These are phyloP conservation scores for Trametes sanguinea DNA, from an alignment of 768 basidiomycete species.

Conservation along the genomic window DNA sequence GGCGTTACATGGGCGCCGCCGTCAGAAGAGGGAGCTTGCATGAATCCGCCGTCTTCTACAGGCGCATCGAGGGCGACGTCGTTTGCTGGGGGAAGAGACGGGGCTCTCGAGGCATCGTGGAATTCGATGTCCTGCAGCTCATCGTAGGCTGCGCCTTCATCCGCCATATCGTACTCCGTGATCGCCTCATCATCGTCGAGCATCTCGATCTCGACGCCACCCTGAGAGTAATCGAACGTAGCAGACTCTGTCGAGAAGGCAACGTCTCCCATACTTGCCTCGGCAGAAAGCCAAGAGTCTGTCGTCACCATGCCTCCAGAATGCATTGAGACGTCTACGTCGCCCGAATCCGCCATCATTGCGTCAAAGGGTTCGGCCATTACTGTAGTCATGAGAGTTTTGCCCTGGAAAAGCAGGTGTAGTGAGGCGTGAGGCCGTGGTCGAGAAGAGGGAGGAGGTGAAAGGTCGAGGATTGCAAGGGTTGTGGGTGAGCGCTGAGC, in stretches of 20 bases:
- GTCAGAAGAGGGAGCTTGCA: constrained; percentile 7
- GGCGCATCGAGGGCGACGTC: constrained; percentile 57
- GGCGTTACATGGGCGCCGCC: neutral
- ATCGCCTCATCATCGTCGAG: constrained; percentile 50
- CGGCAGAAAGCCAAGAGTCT: constrained; percentile 54
- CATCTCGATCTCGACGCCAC: constrained; percentile 68
- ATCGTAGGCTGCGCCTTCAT: constrained; percentile 37
- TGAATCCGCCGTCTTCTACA: neutral
- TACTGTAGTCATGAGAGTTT: constrained; percentile 12
- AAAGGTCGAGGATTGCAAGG: neutral
- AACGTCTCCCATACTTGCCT: constrained; percentile 65
- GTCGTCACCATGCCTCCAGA: constrained; percentile 33
- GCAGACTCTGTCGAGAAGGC: constrained; percentile 29
- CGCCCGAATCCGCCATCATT: constrained; percentile 63
- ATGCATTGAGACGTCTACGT: constrained; percentile 64
- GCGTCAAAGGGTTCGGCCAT: constrained; percentile 57
- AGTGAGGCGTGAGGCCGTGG: neutral
- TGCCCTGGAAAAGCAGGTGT: neutral
- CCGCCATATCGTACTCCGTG: constrained; percentile 61
- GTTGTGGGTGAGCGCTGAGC: neutral
- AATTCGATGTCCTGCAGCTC: constrained; percentile 52
- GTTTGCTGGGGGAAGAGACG: constrained; percentile 28
- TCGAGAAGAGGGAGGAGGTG: neutral
- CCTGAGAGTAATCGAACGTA: constrained; percentile 34
- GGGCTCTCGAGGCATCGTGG: constrained; percentile 42